Percentiles rank a stretch among this genome's conserved stretches.
Conservation (phyloP, 257 asterid species). For the Cynanchum wilfordii region DNA sequence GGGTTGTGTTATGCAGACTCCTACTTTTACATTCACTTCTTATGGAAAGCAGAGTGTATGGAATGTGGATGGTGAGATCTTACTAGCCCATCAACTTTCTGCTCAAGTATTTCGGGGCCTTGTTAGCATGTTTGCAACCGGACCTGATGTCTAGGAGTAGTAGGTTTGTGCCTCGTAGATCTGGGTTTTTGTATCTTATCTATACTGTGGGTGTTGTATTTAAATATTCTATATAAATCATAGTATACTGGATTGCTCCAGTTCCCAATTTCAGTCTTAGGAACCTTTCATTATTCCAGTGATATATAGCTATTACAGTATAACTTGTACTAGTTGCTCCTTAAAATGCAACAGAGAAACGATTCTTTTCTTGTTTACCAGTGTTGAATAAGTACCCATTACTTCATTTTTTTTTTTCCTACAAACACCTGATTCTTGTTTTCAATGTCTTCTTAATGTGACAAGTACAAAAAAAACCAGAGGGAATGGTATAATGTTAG, state of each 20-base stretch:
- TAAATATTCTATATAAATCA: background rate
- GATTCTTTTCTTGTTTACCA: background rate
- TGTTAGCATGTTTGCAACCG: constrained; percentile 78
- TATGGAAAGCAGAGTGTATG: constrained; percentile 77
- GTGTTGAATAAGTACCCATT: background rate
- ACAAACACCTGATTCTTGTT: too few species aligned
- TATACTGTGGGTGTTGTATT: constrained; percentile 1
- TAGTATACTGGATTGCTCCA: background rate
- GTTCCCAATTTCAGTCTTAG: constrained; percentile 1
- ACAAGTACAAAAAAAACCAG: too few species aligned
- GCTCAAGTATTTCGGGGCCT: constrained; percentile 96
- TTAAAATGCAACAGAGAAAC: background rate
- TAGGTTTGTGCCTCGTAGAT: background rate
- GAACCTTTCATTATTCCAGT: background rate
- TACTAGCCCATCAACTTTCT: constrained; percentile 76
- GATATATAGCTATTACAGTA: background rate
- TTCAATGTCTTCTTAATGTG: too few species aligned
- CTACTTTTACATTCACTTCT: constrained; percentile 84
- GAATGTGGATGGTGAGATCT: constrained; percentile 92
- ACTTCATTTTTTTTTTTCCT: too few species aligned
- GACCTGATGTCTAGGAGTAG: constrained; percentile 48
- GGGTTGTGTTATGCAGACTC: constrained; percentile 41
- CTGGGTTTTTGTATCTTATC: constrained; percentile 6
- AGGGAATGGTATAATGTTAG: background rate
- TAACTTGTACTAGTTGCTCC: background rate